Percentiles rank a stretch among this genome's conserved stretches.
Conservation (phyloP, 495 filamentous ascomycete species). For the Penicillium roqueforti region DNA sequence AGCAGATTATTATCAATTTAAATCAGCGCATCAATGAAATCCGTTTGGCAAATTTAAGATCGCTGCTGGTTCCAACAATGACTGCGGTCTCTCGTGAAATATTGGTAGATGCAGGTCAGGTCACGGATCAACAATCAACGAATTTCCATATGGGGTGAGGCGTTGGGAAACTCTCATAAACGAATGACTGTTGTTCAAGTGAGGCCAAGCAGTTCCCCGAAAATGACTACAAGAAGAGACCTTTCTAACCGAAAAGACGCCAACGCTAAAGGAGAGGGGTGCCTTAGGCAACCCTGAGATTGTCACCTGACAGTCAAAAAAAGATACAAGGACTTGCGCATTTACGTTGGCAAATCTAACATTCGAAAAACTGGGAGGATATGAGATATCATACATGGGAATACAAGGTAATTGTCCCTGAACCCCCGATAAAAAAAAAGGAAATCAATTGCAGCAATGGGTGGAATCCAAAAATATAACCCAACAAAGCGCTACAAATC, state of each 20-base stretch:
- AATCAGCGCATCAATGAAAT: neutral
- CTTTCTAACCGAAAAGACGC: slow-evolving; percentile 20
- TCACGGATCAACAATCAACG: neutral
- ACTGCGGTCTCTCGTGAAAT: neutral
- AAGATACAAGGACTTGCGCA: slow-evolving; percentile 3
- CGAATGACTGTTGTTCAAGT: slow-evolving; percentile 17
- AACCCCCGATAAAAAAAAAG: slow-evolving; percentile 10
- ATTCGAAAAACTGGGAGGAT: neutral
- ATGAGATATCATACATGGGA: slow-evolving; percentile 27
- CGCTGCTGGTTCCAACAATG: neutral
- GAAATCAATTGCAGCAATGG: slow-evolving; percentile 15
- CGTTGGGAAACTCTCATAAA: slow-evolving; percentile 10
- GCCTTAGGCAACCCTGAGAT: slow-evolving; percentile 7
- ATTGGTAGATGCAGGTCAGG: neutral
- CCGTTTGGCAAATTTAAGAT: neutral
- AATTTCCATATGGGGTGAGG: neutral
- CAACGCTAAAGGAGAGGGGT: slow-evolving; percentile 16
- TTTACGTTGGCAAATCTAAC: slow-evolving; percentile 3
- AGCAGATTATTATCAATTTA: neutral
- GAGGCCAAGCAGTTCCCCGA: slow-evolving; percentile 12
- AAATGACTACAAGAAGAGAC: slow-evolving; percentile 1
- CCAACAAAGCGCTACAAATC: slow-evolving; percentile 7
- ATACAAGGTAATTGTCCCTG: slow-evolving; percentile 12
- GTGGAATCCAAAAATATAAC: slow-evolving; percentile 4
- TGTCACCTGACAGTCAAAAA: slow-evolving; percentile 29